phyloP scores from a whole-genome alignment of 2,329 filamentous ascomycete genomes.

The Microascus cirrosus region DNA sequence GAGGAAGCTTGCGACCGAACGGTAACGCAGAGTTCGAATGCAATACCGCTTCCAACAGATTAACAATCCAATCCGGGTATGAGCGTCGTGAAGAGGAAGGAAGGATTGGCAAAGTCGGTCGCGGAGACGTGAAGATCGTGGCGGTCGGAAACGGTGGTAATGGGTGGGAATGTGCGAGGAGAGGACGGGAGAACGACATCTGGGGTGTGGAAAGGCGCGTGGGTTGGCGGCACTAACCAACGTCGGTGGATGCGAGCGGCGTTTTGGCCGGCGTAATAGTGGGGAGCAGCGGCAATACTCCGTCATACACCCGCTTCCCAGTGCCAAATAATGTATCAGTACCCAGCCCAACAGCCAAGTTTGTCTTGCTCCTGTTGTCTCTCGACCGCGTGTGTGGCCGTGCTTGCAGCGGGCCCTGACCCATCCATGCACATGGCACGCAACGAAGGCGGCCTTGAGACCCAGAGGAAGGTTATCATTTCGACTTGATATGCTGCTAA shows the following conservation, averaged over 20 bases:
- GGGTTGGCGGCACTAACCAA: slow-evolving; percentile 1
- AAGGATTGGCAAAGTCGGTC: slow-evolving; percentile 8
- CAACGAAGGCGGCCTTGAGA: no score
- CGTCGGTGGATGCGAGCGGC: slow-evolving; percentile 24
- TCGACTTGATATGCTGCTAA: no score
- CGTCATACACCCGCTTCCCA: not conserved
- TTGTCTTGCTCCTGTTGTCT: not conserved
- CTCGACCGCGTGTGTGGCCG: not conserved
- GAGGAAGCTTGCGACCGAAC: not conserved
- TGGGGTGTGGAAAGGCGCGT: slow-evolving; percentile 21
- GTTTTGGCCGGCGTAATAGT: slow-evolving; percentile 49
- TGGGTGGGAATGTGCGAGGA: slow-evolving; percentile 11
- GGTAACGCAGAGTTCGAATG: not conserved
- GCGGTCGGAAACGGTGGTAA: slow-evolving; percentile 2
- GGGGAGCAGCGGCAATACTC: slow-evolving; percentile 15
- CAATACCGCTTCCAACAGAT: not conserved
- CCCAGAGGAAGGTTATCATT: no score
- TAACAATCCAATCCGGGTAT: not conserved
- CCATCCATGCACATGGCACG: no score
- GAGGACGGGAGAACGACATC: slow-evolving; percentile 8
- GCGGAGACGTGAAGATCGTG: slow-evolving; percentile 7
- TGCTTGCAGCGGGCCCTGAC: no score
- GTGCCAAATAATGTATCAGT: not conserved
- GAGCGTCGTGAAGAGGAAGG: slow-evolving; percentile 5
- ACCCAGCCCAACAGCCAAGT: not conserved